phyloP scores from a whole-genome alignment of 345 rosid species.

The Brassica incana region DNA sequence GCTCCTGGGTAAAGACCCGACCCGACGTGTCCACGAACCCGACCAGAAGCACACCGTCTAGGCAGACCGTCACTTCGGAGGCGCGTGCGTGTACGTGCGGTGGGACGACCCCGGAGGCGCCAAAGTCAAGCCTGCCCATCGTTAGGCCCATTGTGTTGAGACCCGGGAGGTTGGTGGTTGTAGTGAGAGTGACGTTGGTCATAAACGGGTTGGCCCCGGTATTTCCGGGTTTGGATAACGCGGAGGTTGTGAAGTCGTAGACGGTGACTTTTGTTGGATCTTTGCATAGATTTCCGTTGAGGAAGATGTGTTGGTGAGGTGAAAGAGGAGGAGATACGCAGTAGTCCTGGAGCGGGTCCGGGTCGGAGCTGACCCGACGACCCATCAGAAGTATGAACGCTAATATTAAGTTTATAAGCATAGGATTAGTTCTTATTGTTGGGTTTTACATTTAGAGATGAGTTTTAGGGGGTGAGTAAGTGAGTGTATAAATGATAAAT shows the following conservation, averaged over 20 bases:
- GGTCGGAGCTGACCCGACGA: conserved; percentile 54
- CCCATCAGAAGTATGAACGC: conserved; percentile 41
- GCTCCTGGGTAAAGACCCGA: conserved; percentile 51
- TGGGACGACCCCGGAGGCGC: conserved; percentile 46
- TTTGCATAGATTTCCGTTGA: conserved; percentile 62
- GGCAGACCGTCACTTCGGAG: conserved; percentile 68
- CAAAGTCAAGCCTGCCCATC: conserved; percentile 61
- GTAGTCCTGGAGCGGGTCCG: conserved; percentile 73
- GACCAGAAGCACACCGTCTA: conserved; percentile 52
- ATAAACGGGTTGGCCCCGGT: conserved; percentile 47
- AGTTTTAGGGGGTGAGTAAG: neutral
- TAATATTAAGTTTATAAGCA: conserved; percentile 12
- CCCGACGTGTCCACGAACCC: conserved; percentile 65
- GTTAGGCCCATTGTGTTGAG: conserved; percentile 76
- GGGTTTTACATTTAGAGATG: neutral
- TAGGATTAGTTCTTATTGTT: neutral
- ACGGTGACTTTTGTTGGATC: conserved; percentile 45
- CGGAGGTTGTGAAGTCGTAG: conserved; percentile 62
- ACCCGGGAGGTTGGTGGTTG: conserved; percentile 55
- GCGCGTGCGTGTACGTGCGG: conserved; percentile 77
- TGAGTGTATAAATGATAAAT: neutral
- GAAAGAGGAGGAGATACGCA: conserved; percentile 56
- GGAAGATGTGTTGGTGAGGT: conserved; percentile 21
- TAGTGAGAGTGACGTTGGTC: conserved; percentile 60
- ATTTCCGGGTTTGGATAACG: conserved; percentile 51